Base-by-base conservation (phyloP, 176 grass and related monocot species). In the Themeda triandra region DNA sequence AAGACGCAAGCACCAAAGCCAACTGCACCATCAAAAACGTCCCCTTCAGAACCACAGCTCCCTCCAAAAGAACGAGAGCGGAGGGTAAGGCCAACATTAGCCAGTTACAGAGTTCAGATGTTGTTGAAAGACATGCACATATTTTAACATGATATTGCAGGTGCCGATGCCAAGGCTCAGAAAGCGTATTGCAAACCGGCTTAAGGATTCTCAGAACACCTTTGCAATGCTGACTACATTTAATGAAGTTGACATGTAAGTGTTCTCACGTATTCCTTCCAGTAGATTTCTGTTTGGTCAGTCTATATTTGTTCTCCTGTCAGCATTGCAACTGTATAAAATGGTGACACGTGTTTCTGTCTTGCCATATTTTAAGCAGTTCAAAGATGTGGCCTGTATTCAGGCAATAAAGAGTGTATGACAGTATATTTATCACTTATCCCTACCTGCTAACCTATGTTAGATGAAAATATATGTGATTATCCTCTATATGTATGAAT, bases 181-280 rank as follows among this genome's bases (percentile, higher is more conserved):
- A 54, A 98, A 98, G 67, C 91, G 96, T 63, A 90, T 98, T 82
- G 96, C 96, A 42, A 95, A 94, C 78, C 92, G 96, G 58, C 78
- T 98, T 93, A 95, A 98, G 89, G 96, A 98, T 92, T 98, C 96
- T 84, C 96, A 98, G 62, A 98, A 98, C 73, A 98, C 96, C 53
- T 98, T 98, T 93, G 96, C 96, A 53, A 15, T 98, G 92, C 80
- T 98, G 63, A 95, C 96, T 62, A 98, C 96, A 75, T 98, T 98
- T 76, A 98, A 98, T 89, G 96, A 98, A 93, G 95, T 98, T 80
- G 92, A 95, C 84, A 93, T 98, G 91, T 95, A 95, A 87, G 92
- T 88, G 70, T 83, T 80, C 63, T 80, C 56, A 24, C 2, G 14
- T 19, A 23, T 23, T 73, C 0, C 10, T n/a, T 37, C 17, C 30